Conservation (phyloP, 495 filamentous ascomycete species). For the Niebla homalea region DNA sequence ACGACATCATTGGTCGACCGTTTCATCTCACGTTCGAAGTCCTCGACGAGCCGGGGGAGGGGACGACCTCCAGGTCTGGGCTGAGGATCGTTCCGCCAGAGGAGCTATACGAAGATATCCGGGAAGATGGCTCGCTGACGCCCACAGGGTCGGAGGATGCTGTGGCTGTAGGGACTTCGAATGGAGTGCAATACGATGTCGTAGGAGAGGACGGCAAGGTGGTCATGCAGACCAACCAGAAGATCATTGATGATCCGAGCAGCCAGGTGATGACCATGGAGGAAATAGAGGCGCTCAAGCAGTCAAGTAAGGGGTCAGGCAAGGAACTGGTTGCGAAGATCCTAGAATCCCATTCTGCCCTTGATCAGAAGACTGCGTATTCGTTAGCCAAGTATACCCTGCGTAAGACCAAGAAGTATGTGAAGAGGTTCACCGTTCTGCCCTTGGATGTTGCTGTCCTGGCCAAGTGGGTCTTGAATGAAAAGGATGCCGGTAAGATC, state of each 20-base stretch:
- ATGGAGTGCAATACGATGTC: conserved; percentile 34
- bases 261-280: conserved; percentile 69
- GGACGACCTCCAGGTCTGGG: conserved; percentile 39
- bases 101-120: conserved; percentile 72
- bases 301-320: conserved; percentile 59
- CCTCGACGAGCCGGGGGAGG: conserved; percentile 52
- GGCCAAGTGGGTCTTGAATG: conserved; percentile 56
- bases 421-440: conserved; percentile 69
- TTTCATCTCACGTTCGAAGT: conserved; percentile 87
- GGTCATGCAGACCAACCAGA: conserved; percentile 63
- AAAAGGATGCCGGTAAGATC: conserved; percentile 65
- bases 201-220: conserved; percentile 42
- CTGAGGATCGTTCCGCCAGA: conserved; percentile 68
- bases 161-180: conserved; percentile 28
- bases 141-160: conserved; percentile 34
- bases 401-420: conserved; percentile 85
- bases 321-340: conserved; percentile 81
- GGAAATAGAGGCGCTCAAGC: conserved; percentile 88
- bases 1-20: conserved; percentile 74
- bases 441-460: conserved; percentile 68
- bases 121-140: conserved; percentile 36
- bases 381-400: conserved; percentile 89
- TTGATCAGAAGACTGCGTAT: conserved; percentile 91
- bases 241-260: conserved; percentile 65
- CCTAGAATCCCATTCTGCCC: conserved; percentile 64